Evolutionary conservation across 331 rosid species (phyloP), one percentile per base, ranked within the genome.

Genomic region (Stylosanthes scabra): DNA sequence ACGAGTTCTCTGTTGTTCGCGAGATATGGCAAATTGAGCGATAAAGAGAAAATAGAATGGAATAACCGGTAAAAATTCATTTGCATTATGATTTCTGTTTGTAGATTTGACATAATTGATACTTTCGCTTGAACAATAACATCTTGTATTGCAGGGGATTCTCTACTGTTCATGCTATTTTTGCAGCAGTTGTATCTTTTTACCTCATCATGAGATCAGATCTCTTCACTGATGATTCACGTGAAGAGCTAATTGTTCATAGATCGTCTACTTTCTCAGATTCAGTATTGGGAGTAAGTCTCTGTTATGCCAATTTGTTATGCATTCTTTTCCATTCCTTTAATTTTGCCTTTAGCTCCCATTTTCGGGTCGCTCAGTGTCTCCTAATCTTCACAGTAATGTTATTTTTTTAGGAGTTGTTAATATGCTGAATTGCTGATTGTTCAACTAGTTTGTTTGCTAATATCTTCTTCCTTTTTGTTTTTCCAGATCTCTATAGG

Each of bases 121-220:
- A 14, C 68, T 67, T 40, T 76, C 57, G 15, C 20, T 41, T 61
- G 63, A 74, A 65, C 29, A 28, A 52, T 28, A 16, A 42, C 61
- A 37, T 66, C 77, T 78, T 73, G 27, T 44, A 55, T 51, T 74
- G 68, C 89, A 93, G 98, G 91, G 98, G 98, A 46, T 82, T 93
- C 89, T 93, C 97, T 51, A 91, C 97, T 60, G 81, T 86, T 74
- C 97, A 93, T 79, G 98, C 98, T 65, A 50, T 91, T 65, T 81
- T 89, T 52, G 97, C 83, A 49, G 88, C 97, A 13, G 61, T 86
- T 79, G 70, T 82, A 42, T 91, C 98, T 40, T 69, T 85, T 75
- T 89, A 91, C 87, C 86, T 91, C 60, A 41, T 93, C 68, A 6
- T 80, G 57, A 13, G 88, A 46, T 91, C 98, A 27, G 89, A 86